Evolutionary conservation across 495 filamentous ascomycete genomes (phyloP).

Genomic region (Penicillium silybi): DNA sequence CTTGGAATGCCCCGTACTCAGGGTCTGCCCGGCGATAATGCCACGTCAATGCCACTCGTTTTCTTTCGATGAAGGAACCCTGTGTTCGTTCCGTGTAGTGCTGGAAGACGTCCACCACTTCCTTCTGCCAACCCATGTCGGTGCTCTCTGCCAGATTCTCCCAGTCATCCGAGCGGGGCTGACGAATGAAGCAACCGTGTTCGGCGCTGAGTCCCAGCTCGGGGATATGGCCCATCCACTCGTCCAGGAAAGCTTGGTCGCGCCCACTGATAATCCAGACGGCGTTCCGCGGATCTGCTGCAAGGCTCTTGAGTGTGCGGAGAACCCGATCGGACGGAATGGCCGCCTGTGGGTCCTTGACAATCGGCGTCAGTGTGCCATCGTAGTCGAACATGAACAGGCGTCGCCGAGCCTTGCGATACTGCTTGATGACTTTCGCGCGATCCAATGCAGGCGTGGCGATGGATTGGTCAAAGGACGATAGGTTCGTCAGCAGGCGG

Average conservation of each 20-base stretch:
- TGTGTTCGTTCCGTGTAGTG: conserved; percentile 79
- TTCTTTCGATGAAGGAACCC: conserved; percentile 89
- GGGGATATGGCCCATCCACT: conserved; percentile 81
- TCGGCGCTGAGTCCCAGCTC: conserved; percentile 88
- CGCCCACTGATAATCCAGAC: conserved; percentile 99
- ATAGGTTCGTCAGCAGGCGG: conserved; percentile 71
- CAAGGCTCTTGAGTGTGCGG: conserved; percentile 70
- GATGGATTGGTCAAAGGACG: conserved; percentile 67
- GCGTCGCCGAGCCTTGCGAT: conserved; percentile 65
- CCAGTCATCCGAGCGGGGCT: conserved; percentile 71
- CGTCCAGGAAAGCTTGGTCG: conserved; percentile 80
- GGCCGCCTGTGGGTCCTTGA: conserved; percentile 80
- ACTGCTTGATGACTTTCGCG: conserved; percentile 62
- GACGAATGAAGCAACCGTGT: conserved; percentile 88
- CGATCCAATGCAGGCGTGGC: conserved; percentile 79
- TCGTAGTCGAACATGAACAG: conserved; percentile 99
- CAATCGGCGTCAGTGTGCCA: conserved; percentile 94
- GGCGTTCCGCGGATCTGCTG: conserved; percentile 72
- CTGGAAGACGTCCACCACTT: conserved; percentile 75
- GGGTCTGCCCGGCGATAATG: conserved; percentile 90
- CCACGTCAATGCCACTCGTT: conserved; percentile 91
- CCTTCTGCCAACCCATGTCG: conserved; percentile 85
- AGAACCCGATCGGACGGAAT: conserved; percentile 81
- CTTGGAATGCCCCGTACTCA: conserved; percentile 71
- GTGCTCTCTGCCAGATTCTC: conserved; percentile 76